Percentiles rank a stretch among this genome's conserved stretches.
Conservation (phyloP, 257 asterid genomes). For the Petunia axillaris region DNA sequence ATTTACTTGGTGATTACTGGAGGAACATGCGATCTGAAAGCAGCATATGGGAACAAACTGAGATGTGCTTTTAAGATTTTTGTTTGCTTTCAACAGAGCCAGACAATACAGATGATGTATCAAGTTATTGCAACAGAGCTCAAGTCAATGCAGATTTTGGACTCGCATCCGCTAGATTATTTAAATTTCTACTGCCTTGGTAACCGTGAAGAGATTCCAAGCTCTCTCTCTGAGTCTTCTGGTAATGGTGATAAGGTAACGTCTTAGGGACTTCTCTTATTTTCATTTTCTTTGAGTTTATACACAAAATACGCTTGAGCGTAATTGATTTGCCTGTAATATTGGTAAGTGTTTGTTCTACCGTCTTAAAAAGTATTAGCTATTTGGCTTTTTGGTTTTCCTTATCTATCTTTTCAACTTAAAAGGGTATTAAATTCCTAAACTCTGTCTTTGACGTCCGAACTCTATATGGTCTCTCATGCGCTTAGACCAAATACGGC, state of each 20-base stretch:
- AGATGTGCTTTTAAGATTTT: neutral
- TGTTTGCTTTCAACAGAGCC: slow-evolving; percentile 53
- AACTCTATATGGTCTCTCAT: neutral
- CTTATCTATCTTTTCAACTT: neutral
- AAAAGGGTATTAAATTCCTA: neutral
- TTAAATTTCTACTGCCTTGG: slow-evolving; percentile 93
- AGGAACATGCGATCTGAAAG: neutral
- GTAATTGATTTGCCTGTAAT: slow-evolving; percentile 1
- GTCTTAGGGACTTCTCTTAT: slow-evolving; percentile 4
- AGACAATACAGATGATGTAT: slow-evolving; percentile 89
- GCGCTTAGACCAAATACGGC: too few species aligned
- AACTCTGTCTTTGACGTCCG: neutral
- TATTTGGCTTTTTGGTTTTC: neutral
- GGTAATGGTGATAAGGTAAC: slow-evolving; percentile 69
- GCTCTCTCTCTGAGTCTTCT: slow-evolving; percentile 37
- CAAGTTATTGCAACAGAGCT: slow-evolving; percentile 71
- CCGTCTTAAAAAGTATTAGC: neutral
- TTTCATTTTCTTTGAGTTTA: neutral
- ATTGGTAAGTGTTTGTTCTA: neutral
- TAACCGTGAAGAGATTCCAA: slow-evolving; percentile 64
- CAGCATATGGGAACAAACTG: neutral
- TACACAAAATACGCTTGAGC: slow-evolving; percentile 10
- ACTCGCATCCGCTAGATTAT: slow-evolving; percentile 74
- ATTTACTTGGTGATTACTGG: neutral
- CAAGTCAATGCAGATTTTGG: slow-evolving; percentile 53